Conservation (phyloP, 257 asterid genomes). For the Plantago ovata region DNA sequence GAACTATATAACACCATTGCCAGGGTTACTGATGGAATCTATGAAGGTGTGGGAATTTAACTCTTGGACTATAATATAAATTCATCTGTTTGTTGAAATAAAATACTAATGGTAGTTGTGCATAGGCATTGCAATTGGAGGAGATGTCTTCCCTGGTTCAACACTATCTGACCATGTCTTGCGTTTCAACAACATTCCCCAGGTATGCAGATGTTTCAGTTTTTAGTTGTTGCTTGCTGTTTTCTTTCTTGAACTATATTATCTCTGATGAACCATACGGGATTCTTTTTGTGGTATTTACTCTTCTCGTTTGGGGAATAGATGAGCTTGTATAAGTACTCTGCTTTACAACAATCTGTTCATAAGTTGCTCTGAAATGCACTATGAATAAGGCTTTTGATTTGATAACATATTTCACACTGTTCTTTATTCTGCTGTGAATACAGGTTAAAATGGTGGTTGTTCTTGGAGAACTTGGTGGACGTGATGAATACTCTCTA, state of each 20-base stretch:
- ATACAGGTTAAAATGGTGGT: slow-evolving; percentile 82
- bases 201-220: slow-evolving; percentile 39
- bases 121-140: slow-evolving; percentile 97
- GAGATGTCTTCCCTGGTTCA: slow-evolving; percentile 99
- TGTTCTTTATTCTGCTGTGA: slow-evolving; percentile 19
- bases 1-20: slow-evolving; percentile 93
- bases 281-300: too few relatives aligned
- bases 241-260: too few relatives aligned
- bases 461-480: slow-evolving; percentile 99
- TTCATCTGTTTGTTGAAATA: slow-evolving; percentile 10
- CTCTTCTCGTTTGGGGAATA: background rate
- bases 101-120: slow-evolving; percentile 4
- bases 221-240: background rate
- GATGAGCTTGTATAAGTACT: background rate
- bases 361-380: too few relatives aligned
- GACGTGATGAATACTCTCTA: slow-evolving; percentile 95
- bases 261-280: too few relatives aligned
- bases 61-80: slow-evolving; percentile 12
- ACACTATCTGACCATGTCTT: slow-evolving; percentile 98
- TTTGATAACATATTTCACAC: slow-evolving; percentile 9
- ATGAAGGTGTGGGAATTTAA: slow-evolving; percentile 62
- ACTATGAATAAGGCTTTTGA: background rate
- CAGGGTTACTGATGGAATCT: slow-evolving; percentile 96
- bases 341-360: too few relatives aligned
- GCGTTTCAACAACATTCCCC: slow-evolving; percentile 96